Evolutionary conservation across 305 asterid genomes (phyloP).

Genomic region (Ilex paraguariensis): DNA sequence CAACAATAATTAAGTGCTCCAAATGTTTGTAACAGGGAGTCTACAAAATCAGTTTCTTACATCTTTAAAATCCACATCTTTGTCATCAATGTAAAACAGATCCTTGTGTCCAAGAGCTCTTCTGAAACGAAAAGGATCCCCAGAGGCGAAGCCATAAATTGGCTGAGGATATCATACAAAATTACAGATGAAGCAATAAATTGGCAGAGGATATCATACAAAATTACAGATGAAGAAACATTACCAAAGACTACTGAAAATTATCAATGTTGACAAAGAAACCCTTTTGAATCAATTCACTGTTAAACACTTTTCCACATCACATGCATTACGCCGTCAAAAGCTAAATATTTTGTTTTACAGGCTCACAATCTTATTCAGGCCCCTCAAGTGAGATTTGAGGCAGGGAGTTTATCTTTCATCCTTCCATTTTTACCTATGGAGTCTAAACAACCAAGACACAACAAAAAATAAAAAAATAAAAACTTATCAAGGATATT

Average conservation of each 20-base stretch:
- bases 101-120: conserved; percentile 92
- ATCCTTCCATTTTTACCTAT: no score
- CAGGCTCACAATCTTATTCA: no score
- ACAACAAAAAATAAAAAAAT: no score
- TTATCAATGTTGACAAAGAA: not conserved
- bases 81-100: conserved; percentile 83
- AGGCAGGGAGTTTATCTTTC: no score
- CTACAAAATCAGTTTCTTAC: conserved; percentile 30
- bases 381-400: no score
- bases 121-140: conserved; percentile 79
- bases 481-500: no score
- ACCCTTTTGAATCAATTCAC: not conserved
- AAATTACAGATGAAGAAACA: conserved; percentile 4
- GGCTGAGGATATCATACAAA: conserved; percentile 42
- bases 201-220: no score
- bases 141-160: conserved; percentile 86
- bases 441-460: no score
- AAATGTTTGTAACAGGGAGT: not conserved
- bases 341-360: no score
- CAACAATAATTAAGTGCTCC: not conserved
- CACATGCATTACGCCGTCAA: no score
- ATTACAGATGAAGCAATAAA: conserved; percentile 4
- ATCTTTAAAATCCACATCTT: conserved; percentile 92
- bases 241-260: not conserved
- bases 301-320: not conserved